Conservation (phyloP, 495 filamentous ascomycete genomes). For the Trichocladium uniseriatum region DNA sequence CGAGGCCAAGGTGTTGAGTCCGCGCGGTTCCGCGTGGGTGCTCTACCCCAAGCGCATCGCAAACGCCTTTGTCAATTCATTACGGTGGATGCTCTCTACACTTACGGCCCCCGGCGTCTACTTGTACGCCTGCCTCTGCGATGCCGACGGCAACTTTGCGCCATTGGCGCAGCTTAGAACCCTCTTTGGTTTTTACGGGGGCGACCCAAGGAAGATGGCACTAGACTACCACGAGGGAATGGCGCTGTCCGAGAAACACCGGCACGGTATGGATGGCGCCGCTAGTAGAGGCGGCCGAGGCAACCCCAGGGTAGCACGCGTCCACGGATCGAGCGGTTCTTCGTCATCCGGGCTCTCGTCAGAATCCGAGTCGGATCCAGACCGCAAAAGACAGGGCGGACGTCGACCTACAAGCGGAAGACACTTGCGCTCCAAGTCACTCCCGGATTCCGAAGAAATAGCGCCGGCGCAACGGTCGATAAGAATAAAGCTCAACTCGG, state of each 20-base stretch:
- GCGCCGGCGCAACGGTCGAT: constrained; percentile 69
- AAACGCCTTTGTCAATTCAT: constrained; percentile 49
- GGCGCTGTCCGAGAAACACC: constrained; percentile 24
- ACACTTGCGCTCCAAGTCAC: constrained; percentile 48
- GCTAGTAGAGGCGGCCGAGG: constrained; percentile 4
- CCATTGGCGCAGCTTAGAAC: constrained; percentile 52
- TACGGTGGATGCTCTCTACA: constrained; percentile 68
- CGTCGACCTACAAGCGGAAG: constrained; percentile 14
- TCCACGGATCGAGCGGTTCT: constrained; percentile 46
- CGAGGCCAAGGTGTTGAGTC: constrained; percentile 29
- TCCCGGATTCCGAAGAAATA: constrained; percentile 46
- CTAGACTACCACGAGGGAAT: constrained; percentile 31
- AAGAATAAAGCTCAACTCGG: constrained; percentile 81
- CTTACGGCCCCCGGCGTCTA: constrained; percentile 71
- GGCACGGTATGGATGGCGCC: constrained; percentile 4
- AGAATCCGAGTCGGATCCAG: constrained; percentile 50
- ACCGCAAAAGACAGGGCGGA: constrained; percentile 15
- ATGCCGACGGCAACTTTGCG: constrained; percentile 72
- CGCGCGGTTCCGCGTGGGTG: constrained; percentile 36
- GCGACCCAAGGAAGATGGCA: constrained; percentile 28
- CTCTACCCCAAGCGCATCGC: constrained; percentile 51
- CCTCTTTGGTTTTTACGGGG: constrained; percentile 41
- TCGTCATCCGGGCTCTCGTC: constrained; percentile 51
- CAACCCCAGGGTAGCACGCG: constrained; percentile 26
- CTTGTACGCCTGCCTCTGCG: constrained; percentile 68